Percentiles rank a stretch among this genome's conserved stretches.
Conservation (phyloP, 2,329 filamentous ascomycete genomes). For the Pseudogymnoascus sp. region DNA sequence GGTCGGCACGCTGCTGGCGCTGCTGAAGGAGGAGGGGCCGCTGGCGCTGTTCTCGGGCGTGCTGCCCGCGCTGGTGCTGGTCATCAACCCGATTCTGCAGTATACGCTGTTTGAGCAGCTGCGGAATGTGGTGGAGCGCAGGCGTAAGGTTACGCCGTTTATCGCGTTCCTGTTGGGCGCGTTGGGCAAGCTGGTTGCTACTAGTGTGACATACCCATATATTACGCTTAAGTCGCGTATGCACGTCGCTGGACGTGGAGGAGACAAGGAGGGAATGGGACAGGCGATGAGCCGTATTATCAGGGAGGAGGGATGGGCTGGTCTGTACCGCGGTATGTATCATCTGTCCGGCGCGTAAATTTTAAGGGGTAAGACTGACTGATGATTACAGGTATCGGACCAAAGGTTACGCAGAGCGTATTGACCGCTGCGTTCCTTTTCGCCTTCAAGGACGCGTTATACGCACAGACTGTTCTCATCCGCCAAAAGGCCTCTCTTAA, state of each 20-base stretch:
- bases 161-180: conserved; percentile 89
- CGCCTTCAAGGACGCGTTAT: conserved; percentile 95
- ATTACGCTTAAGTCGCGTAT: conserved; percentile 98
- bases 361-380: neutral
- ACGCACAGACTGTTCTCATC: conserved; percentile 69
- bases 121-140: conserved; percentile 77
- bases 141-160: conserved; percentile 65
- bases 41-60: conserved; percentile 85
- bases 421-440: conserved; percentile 94
- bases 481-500: conserved; percentile 34
- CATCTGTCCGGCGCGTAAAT: neutral
- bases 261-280: conserved; percentile 73
- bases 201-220: conserved; percentile 91
- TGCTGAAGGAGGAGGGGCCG: conserved; percentile 78
- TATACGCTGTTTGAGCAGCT: conserved; percentile 98
- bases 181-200: conserved; percentile 89
- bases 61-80: conserved; percentile 82
- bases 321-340: conserved; percentile 78
- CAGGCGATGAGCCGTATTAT: conserved; percentile 73
- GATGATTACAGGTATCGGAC: conserved; percentile 65
- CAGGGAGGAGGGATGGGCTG: conserved; percentile 80
- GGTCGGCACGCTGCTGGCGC: conserved; percentile 68
- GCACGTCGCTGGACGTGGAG: conserved; percentile 75
- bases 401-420: conserved; percentile 95
- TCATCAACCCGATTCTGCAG: conserved; percentile 97